These are phyloP conservation scores for Periconia macrospinosa DNA, from an alignment of 2,329 filamentous ascomycete genomes.

Conservation along the genomic window DNA sequence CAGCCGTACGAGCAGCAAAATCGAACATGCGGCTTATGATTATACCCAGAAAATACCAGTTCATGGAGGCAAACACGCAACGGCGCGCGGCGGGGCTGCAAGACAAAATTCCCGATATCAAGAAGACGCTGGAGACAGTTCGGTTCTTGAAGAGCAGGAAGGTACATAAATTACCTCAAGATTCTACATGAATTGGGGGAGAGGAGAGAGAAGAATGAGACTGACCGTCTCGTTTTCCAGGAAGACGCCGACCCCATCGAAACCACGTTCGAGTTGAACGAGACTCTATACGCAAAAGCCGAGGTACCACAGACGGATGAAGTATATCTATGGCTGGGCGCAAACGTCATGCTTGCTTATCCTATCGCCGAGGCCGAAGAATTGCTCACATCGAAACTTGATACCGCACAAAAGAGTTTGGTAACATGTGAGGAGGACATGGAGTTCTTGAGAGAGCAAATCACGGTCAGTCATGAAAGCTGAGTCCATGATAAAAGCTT, in stretches of 20 bases:
- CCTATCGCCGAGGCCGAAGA: slow-evolving; percentile 83
- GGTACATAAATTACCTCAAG: slow-evolving; percentile 49
- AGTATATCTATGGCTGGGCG: slow-evolving; percentile 97
- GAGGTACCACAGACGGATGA: slow-evolving; percentile 80
- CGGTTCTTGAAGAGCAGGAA: slow-evolving; percentile 78
- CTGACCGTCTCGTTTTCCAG: slow-evolving; percentile 23
- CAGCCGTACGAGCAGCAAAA: not conserved
- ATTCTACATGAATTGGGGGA: slow-evolving; percentile 61
- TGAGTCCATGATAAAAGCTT: not conserved
- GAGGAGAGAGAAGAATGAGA: slow-evolving; percentile 66
- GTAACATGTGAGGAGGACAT: slow-evolving; percentile 93
- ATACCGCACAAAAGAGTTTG: slow-evolving; percentile 76
- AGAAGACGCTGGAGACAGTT: slow-evolving; percentile 92
- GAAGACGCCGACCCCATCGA: slow-evolving; percentile 69
- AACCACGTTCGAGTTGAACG: slow-evolving; percentile 94
- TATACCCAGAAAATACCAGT: slow-evolving; percentile 87
- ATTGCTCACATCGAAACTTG: slow-evolving; percentile 75
- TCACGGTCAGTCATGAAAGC: slow-evolving; percentile 66
- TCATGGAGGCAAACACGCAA: slow-evolving; percentile 96
- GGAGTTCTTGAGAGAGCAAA: slow-evolving; percentile 93
- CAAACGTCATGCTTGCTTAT: slow-evolving; percentile 97
- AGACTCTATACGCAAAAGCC: slow-evolving; percentile 91
- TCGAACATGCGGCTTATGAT: slow-evolving; percentile 11
- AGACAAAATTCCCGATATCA: slow-evolving; percentile 96
- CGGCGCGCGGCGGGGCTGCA: slow-evolving; percentile 77